Evolutionary conservation across 2,329 filamentous ascomycete genomes (phyloP).

Genomic region (Calonectria honghensis): DNA sequence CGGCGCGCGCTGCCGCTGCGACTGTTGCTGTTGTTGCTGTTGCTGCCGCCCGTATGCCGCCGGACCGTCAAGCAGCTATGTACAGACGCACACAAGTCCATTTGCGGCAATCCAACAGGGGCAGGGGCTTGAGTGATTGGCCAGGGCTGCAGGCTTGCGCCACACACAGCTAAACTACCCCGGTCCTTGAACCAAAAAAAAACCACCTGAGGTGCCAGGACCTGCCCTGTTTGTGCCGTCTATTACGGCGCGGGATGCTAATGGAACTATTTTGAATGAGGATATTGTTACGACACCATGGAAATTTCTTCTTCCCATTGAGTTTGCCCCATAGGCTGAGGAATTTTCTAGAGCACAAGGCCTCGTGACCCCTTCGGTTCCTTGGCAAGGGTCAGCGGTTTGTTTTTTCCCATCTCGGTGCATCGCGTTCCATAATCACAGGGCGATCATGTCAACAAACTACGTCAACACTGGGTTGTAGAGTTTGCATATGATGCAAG

Average conservation of each 20-base stretch:
- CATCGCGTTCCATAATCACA: neutral
- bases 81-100: constrained; percentile 23
- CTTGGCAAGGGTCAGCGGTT: constrained; percentile 2
- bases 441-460: constrained; percentile 14
- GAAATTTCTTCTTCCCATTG: constrained; percentile 2
- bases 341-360: constrained; percentile 10
- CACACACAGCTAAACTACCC: constrained; percentile 8
- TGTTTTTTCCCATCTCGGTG: constrained; percentile 3
- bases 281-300: constrained; percentile 13
- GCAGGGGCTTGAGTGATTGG: constrained; percentile 37
- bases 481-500: constrained; percentile 21
- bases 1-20: neutral
- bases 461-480: constrained; percentile 17
- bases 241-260: constrained; percentile 10
- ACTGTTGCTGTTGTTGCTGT: neutral
- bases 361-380: neutral
- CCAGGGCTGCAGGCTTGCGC: constrained; percentile 22
- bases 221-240: constrained; percentile 20
- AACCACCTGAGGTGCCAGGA: constrained; percentile 31
- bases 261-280: constrained; percentile 15
- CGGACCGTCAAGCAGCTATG: neutral
- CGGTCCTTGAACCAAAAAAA: constrained; percentile 22
- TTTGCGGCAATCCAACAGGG: constrained; percentile 35
- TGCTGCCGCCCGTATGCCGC: constrained; percentile 2
- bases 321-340: constrained; percentile 11